Conservation (phyloP, 2,329 filamentous ascomycete genomes). For the Onygenales sp. region DNA sequence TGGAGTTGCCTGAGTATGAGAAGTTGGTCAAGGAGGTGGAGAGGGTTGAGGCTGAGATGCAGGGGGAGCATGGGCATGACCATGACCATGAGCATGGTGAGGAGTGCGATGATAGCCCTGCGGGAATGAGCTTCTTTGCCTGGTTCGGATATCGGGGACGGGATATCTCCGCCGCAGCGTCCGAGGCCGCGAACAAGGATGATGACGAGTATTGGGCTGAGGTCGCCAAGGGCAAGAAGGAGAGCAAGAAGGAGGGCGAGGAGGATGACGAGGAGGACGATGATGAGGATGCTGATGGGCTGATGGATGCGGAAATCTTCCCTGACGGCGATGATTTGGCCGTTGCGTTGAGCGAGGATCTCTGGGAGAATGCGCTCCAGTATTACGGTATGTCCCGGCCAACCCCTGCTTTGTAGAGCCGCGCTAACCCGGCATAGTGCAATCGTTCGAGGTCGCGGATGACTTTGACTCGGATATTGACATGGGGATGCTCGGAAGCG, state of each 20-base stretch:
- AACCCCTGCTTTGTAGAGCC: background rate
- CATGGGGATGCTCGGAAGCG: slow-evolving; percentile 46
- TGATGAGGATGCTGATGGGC: slow-evolving; percentile 51
- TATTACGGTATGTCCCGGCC: slow-evolving; percentile 66
- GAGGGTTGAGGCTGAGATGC: slow-evolving; percentile 20
- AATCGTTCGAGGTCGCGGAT: slow-evolving; percentile 61
- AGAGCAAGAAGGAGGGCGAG: slow-evolving; percentile 40
- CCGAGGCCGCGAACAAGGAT: slow-evolving; percentile 49
- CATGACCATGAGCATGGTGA: slow-evolving; percentile 29
- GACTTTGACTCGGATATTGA: slow-evolving; percentile 52
- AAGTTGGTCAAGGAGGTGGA: slow-evolving; percentile 43
- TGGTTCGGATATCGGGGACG: slow-evolving; percentile 75
- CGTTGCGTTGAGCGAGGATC: slow-evolving; percentile 69
- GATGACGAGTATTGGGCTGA: slow-evolving; percentile 50
- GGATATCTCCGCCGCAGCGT: slow-evolving; percentile 64
- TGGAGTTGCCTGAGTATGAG: slow-evolving; percentile 43
- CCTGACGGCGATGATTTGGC: slow-evolving; percentile 79
- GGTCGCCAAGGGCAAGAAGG: slow-evolving; percentile 41
- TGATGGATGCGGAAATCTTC: slow-evolving; percentile 72
- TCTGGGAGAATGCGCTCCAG: slow-evolving; percentile 80
- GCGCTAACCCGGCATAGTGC: slow-evolving; percentile 43
- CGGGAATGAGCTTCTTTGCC: slow-evolving; percentile 71
- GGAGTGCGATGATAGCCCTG: slow-evolving; percentile 43
- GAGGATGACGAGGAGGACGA: slow-evolving; percentile 48
- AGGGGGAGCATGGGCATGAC: slow-evolving; percentile 21